Evolutionary conservation across 2,329 filamentous ascomycete genomes (phyloP).

Genomic region (Colletotrichum cuscutae): DNA sequence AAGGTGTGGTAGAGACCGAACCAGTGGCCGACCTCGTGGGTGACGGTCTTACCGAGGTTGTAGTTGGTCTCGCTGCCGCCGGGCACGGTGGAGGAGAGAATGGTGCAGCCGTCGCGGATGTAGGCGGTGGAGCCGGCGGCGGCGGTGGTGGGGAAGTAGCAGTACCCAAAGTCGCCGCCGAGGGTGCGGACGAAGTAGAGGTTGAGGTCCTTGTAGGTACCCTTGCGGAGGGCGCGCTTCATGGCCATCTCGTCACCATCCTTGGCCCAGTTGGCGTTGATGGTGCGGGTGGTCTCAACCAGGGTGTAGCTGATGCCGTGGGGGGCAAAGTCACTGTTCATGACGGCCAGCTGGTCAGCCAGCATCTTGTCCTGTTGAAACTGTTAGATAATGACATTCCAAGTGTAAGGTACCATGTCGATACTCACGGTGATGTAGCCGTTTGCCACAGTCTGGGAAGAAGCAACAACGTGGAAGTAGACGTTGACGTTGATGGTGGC

Average conservation of each 20-base stretch:
- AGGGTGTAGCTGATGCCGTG: slow-evolving; percentile 58
- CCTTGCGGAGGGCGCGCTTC: slow-evolving; percentile 57
- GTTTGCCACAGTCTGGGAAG: slow-evolving; percentile 40
- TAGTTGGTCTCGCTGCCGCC: slow-evolving; percentile 48
- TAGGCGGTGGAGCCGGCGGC: slow-evolving; percentile 44
- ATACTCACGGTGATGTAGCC: slow-evolving; percentile 48
- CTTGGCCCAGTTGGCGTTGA: slow-evolving; percentile 58
- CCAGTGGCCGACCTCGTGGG: slow-evolving; percentile 61
- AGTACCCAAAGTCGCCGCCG: slow-evolving; percentile 54
- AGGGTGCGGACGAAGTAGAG: slow-evolving; percentile 55
- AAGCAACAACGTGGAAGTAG: slow-evolving; percentile 51
- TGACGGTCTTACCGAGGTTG: slow-evolving; percentile 45
- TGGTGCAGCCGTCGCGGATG: slow-evolving; percentile 52
- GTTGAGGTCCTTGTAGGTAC: slow-evolving; percentile 54
- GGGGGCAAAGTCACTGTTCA: slow-evolving; percentile 56
- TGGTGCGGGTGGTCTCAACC: slow-evolving; percentile 53
- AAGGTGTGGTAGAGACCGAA: slow-evolving; percentile 60
- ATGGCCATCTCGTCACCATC: slow-evolving; percentile 53
- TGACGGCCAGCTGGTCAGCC: slow-evolving; percentile 52
- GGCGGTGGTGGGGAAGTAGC: slow-evolving; percentile 55
- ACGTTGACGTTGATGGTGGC: slow-evolving; percentile 48
- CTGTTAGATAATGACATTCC: neutral
- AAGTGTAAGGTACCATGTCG: neutral
- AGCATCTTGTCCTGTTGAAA: slow-evolving; percentile 45
- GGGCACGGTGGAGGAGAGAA: slow-evolving; percentile 49